phyloP scores from a whole-genome alignment of 169 alveolate genomes.

The Besnoitia besnoiti region DNA sequence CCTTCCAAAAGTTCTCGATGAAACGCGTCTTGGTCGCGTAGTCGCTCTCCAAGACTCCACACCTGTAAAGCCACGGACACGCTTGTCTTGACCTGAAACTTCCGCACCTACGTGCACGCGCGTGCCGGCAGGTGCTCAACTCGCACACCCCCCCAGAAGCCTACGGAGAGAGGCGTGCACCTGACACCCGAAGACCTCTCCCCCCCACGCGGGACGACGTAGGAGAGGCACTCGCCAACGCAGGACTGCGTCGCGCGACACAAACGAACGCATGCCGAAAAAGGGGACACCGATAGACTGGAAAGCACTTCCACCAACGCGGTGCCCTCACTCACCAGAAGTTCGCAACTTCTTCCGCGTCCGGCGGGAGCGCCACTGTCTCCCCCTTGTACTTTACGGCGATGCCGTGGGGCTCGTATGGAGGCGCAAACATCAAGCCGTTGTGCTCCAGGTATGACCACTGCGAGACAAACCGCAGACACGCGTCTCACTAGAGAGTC shows the following conservation, averaged over 20 bases:
- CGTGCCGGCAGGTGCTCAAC: neutral
- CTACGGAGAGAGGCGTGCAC: too few species aligned
- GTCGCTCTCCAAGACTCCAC: conserved; percentile 84
- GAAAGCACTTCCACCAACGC: too few species aligned
- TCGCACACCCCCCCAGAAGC: neutral
- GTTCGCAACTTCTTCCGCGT: conserved; percentile 97
- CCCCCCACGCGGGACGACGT: too few species aligned
- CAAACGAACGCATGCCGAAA: too few species aligned
- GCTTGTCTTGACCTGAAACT: too few species aligned
- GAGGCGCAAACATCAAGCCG: conserved; percentile 91
- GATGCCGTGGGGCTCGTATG: conserved; percentile 85
- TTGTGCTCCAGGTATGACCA: conserved; percentile 91
- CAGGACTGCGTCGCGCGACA: too few species aligned
- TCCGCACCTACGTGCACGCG: too few species aligned
- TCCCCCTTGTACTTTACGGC: conserved; percentile 87
- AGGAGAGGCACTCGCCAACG: too few species aligned
- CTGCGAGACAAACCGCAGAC: conserved; percentile 38
- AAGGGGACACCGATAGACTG: too few species aligned
- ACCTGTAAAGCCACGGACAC: too few species aligned
- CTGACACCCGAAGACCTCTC: neutral
- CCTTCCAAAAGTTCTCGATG: conserved; percentile 89
- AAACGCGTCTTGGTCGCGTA: conserved; percentile 92
- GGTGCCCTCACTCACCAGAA: conserved; percentile 85
- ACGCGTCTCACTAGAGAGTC: too few species aligned
- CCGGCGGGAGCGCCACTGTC: conserved; percentile 87